Conservation (phyloP, 2,329 filamentous ascomycete genomes). For the Fusarium armeniacum region DNA sequence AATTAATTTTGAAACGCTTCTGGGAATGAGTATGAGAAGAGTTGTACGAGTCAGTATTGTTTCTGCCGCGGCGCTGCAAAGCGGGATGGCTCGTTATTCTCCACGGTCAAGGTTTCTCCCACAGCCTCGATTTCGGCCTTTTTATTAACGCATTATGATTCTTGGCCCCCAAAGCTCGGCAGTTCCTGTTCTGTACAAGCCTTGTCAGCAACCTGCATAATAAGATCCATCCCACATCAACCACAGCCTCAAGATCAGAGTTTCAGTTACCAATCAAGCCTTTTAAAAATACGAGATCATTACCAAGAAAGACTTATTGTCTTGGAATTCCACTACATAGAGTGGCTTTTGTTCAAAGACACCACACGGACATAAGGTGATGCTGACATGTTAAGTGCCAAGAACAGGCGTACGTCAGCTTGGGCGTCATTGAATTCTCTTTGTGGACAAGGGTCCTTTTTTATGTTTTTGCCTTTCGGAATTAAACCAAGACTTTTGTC, state of each 20-base stretch:
- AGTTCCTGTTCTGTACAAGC: background rate
- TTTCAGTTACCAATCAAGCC: background rate
- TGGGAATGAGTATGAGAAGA: background rate
- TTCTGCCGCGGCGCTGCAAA: background rate
- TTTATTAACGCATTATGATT: background rate
- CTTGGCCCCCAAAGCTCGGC: background rate
- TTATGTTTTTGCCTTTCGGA: conserved; percentile 10
- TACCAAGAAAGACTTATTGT: background rate
- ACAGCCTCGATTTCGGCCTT: background rate
- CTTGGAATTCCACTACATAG: background rate
- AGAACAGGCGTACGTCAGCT: conserved; percentile 34
- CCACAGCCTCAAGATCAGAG: background rate
- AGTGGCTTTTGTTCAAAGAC: background rate
- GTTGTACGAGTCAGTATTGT: background rate
- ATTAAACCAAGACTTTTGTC: conserved; percentile 17
- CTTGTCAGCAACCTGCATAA: background rate
- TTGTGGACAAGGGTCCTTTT: conserved; percentile 17
- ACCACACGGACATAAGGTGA: conserved; percentile 7
- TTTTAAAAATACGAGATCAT: conserved; percentile 1
- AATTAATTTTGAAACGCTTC: background rate
- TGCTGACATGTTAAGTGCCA: conserved; percentile 28
- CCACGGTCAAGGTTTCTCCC: background rate
- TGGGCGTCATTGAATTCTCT: conserved; percentile 21
- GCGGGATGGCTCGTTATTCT: background rate
- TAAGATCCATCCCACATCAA: background rate